Conservation (phyloP, 305 asterid genomes). For the Andrographis paniculata region DNA sequence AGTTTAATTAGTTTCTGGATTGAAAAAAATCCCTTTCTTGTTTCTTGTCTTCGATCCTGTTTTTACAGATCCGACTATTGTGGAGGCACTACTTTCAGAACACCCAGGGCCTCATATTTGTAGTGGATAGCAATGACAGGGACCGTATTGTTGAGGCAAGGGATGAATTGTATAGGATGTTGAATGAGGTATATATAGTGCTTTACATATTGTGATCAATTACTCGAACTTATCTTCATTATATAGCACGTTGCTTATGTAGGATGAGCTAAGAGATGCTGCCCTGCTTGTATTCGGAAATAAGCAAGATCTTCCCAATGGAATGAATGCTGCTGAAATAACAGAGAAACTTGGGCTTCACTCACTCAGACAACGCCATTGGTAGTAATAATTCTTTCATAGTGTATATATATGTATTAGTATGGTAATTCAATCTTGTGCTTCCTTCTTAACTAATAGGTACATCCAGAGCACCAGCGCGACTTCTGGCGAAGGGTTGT, state of each 20-base stretch:
- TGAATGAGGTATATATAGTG: conserved; percentile 54
- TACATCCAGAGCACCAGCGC: neutral
- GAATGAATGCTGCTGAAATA: conserved; percentile 79
- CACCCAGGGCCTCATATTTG: conserved; percentile 79
- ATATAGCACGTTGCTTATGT: neutral
- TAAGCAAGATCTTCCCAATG: conserved; percentile 83
- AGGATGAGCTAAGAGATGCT: conserved; percentile 80
- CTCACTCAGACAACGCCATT: conserved; percentile 80
- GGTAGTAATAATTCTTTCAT: conserved; percentile 29
- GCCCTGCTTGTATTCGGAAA: conserved; percentile 74
- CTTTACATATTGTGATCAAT: neutral
- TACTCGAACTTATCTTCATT: no score
- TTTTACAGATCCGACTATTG: conserved; percentile 58
- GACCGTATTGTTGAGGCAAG: conserved; percentile 77
- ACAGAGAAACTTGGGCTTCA: conserved; percentile 77
- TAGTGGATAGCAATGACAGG: conserved; percentile 78
- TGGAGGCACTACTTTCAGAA: conserved; percentile 91
- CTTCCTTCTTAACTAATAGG: no score
- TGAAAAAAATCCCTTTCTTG: neutral
- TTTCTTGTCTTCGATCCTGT: neutral
- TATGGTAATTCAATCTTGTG: no score
- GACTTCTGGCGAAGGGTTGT: neutral
- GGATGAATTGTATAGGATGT: conserved; percentile 83
- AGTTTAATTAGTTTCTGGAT: neutral
- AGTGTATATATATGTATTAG: no score